Base-by-base conservation (phyloP, 108 stramenopile species). In the Nitzschia putrida region DNA sequence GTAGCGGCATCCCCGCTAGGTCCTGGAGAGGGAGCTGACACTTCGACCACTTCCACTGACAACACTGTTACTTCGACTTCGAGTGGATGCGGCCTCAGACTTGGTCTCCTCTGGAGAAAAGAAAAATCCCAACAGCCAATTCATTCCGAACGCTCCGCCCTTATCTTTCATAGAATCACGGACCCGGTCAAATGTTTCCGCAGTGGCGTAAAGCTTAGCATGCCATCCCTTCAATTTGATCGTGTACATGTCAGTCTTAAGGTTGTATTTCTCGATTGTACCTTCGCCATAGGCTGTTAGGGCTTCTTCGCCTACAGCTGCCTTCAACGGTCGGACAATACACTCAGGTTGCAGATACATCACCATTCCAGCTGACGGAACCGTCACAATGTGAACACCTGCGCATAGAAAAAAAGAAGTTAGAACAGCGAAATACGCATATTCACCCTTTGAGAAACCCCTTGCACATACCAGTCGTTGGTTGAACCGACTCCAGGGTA, bases 351-450 rank as follows among this genome's bases (percentile, higher is more conserved):
- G 91, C 66, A 95, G 69, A 65, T 95, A 95, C 69, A 90, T 88
- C 18, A 82, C 77, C 71, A 91, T 83, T 9, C 86, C 84, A 53
- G 74, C 83, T 11, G 88, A 83, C 11, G 80, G 81, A 22, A 89
- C 74, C n/a, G 85, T 81, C n/a, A 96, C 89, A 51, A 88, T 79
- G 66, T 96, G 95, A n/a, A 96, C 88, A 44, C 92, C 85, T 72
- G 53, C 7, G 18, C 3, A 2, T n/a, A 16, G 11, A 59, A 34
- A 40, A 34, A 40, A 34, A 24, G 22, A 23, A 18, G 54, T 55
- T 55, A 23, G 22, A 23, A 34, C 29, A 34, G 4, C 4, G 29
- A 34, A 34, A 34, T 34, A 34, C 1, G 20, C 49, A 52, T 21
- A 9, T 10, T 12, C 25, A 66, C 18, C 24, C 24, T 34, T 23